Percentiles rank a stretch among this genome's conserved stretches.
phyloP scores from a whole-genome alignment of 1,139 yeast species.

The Kodamaea derodonti region DNA sequence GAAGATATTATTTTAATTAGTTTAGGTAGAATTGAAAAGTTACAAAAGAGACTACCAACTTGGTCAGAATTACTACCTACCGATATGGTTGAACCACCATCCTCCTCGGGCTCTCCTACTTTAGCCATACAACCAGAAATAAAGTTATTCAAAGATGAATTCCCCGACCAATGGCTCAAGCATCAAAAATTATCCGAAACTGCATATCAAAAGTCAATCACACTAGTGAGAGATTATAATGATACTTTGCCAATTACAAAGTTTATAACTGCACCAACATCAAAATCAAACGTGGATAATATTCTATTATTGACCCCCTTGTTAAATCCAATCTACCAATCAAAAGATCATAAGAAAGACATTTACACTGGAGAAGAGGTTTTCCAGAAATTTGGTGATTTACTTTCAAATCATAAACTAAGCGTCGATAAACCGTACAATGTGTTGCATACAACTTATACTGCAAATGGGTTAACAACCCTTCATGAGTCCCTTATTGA shows the following conservation, averaged over 20 bases:
- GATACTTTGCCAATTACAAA: constrained; percentile 51
- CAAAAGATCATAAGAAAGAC: constrained; percentile 6
- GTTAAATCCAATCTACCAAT: constrained; percentile 42
- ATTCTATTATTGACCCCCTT: constrained; percentile 54
- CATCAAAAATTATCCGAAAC: constrained; percentile 44
- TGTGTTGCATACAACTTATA: constrained; percentile 58
- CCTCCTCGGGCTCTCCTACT: not conserved
- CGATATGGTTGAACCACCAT: constrained; percentile 7
- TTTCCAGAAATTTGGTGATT: constrained; percentile 48
- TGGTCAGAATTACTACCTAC: constrained; percentile 48
- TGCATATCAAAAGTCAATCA: constrained; percentile 54
- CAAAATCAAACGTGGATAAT: constrained; percentile 20
- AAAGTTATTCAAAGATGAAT: constrained; percentile 22
- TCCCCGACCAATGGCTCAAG: constrained; percentile 34
- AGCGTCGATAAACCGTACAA: constrained; percentile 35
- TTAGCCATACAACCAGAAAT: constrained; percentile 12
- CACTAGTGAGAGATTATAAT: constrained; percentile 54
- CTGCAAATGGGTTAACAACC: constrained; percentile 60
- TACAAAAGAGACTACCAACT: constrained; percentile 41
- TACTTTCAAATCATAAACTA: constrained; percentile 33
- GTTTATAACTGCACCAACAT: constrained; percentile 25
- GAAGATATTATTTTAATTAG: constrained; percentile 43
- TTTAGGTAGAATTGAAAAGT: constrained; percentile 39
- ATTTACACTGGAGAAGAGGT: constrained; percentile 55
- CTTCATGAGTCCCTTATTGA: constrained; percentile 57